Evolutionary conservation across 768 basidiomycete genomes (phyloP).

Genomic region (Panellus pusillus): DNA sequence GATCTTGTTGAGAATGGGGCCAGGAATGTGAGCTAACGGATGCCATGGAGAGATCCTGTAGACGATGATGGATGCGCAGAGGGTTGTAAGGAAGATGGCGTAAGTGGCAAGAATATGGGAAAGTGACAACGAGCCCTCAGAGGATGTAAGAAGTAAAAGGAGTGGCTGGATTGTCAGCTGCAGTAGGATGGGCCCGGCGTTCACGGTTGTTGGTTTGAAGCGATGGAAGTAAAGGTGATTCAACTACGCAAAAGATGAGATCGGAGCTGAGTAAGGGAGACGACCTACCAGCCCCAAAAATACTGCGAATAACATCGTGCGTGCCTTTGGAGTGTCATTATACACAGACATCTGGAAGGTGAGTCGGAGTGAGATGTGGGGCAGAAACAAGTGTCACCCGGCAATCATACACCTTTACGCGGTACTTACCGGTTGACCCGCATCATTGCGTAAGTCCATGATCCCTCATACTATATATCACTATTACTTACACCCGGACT

Average conservation of each 20-base stretch:
- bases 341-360: no score
- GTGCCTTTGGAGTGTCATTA: no score
- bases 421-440: no score
- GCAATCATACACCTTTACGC: no score
- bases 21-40: conserved; percentile 37
- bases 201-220: conserved; percentile 24
- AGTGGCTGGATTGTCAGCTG: conserved; percentile 21
- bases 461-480: no score
- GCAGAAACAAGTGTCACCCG: no score
- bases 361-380: no score
- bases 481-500: no score
- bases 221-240: conserved; percentile 25
- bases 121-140: neutral
- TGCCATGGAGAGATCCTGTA: conserved; percentile 41
- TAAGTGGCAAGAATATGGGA: conserved; percentile 11
- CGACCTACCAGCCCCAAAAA: conserved; percentile 11
- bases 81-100: conserved; percentile 16
- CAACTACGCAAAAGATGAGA: conserved; percentile 5
- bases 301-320: neutral
- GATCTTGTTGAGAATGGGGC: conserved; percentile 29
- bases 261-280: neutral
- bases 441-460: no score
- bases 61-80: conserved; percentile 26
- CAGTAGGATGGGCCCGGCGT: conserved; percentile 4
- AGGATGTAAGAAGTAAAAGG: conserved; percentile 1